Base-by-base conservation (phyloP, 2,329 filamentous ascomycete genomes). In the Lasiodiplodia citricola region DNA sequence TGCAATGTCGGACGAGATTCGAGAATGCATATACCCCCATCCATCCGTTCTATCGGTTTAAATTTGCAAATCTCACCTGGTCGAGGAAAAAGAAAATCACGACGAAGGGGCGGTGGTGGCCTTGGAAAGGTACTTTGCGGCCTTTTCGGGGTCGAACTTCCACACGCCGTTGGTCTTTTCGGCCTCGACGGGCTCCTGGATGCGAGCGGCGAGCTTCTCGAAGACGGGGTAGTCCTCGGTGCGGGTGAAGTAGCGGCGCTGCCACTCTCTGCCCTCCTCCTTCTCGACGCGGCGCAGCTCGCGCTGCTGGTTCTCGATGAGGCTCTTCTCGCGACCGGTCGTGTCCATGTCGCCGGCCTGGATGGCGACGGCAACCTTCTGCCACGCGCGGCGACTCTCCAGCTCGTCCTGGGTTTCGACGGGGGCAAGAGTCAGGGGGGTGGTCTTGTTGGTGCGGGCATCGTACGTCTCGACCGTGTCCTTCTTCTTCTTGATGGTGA, bases 261-360 rank as follows among this genome's bases (percentile, higher is more conserved):
- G 87, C 95, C 96, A 99, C 51, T 88, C 84, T 54, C 87, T 86
- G 23, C 90, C 90, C 73, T 94, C 92, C n/a, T 87, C 85, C 74
- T 88, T 88, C 79, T 97, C 94, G 75, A 88, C 85, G 77, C 88
- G 87, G 71, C 94, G 89, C 82, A 89, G 85, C 79, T 87, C 92
- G 16, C 94, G 89, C 84, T 98, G 95, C 44, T 90, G 89, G 73
- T 93, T 92, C 81, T 98, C 96, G 72, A 98, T 97, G 80, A 93
- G 92, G 68, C 87, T 87, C 85, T 98, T 98, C 78, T 97, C 92
- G 16, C 82, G 77, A 1, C 89, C 89, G 0, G 93, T 93, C 4
- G 87, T 83, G 73, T 97, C 93, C 87, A 97, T 93, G 79, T 97
- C 93, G 69, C 93, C 92, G 73, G 87, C 88, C 68, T 88, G 86